Percentiles rank a stretch among this genome's conserved stretches.
phyloP scores from a whole-genome alignment of 495 filamentous ascomycete species.

The Geopyxis carbonaria region DNA sequence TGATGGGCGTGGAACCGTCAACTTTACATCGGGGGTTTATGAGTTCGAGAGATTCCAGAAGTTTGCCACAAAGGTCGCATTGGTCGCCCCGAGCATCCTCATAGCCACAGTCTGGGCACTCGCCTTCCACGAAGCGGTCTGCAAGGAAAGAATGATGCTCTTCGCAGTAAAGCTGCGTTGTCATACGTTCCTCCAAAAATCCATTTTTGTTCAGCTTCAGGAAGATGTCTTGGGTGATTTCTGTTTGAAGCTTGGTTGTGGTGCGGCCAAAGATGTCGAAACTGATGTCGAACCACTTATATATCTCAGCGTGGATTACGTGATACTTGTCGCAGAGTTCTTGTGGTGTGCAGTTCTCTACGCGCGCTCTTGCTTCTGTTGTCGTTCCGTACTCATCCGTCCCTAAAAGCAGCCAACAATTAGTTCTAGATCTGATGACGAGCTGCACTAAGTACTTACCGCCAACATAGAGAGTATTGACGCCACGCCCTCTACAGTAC shows the following conservation, averaged over 20 bases:
- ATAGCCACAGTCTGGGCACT: slow-evolving; percentile 65
- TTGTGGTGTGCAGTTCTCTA: slow-evolving; percentile 36
- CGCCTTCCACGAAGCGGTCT: slow-evolving; percentile 85
- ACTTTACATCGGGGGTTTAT: slow-evolving; percentile 59
- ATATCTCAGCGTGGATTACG: slow-evolving; percentile 64
- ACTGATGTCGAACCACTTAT: slow-evolving; percentile 72
- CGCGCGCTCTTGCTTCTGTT: slow-evolving; percentile 56
- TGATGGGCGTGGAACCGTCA: slow-evolving; percentile 59
- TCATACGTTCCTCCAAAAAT: slow-evolving; percentile 59
- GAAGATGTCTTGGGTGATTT: slow-evolving; percentile 78
- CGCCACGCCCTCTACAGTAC: slow-evolving; percentile 53
- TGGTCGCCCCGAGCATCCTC: slow-evolving; percentile 69
- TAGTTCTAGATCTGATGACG: slow-evolving; percentile 64
- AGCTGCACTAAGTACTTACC: too few species aligned
- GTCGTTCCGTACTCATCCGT: slow-evolving; percentile 73
- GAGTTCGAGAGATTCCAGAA: slow-evolving; percentile 55
- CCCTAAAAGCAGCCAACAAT: too few species aligned
- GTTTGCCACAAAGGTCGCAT: slow-evolving; percentile 70
- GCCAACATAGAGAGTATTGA: slow-evolving; percentile 48
- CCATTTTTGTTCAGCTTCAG: slow-evolving; percentile 57
- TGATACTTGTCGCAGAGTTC: slow-evolving; percentile 76
- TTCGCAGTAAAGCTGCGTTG: slow-evolving; percentile 72
- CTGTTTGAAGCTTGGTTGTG: slow-evolving; percentile 62
- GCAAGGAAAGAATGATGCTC: slow-evolving; percentile 71
- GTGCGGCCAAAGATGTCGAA: slow-evolving; percentile 80